Conservation (phyloP, 441 rosid genomes). For the Euphorbia celastroides region DNA sequence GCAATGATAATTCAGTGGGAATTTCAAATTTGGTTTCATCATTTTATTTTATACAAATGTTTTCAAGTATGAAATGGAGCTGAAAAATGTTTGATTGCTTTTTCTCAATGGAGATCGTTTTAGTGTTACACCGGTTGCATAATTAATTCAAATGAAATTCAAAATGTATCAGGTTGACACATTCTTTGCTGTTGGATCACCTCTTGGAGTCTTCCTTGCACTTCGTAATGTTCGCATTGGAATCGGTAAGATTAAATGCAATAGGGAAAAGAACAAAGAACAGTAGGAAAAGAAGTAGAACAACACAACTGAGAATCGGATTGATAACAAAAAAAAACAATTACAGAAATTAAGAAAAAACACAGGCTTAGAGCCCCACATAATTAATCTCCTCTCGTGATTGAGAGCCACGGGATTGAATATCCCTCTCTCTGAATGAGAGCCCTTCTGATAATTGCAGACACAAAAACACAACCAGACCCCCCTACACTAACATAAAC, state of each 20-base stretch:
- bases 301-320: too few relatives aligned
- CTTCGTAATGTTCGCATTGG: slow-evolving; percentile 90
- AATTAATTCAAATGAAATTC: slow-evolving; percentile 15
- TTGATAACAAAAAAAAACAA: too few relatives aligned
- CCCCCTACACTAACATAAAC: too few relatives aligned
- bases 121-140: not conserved
- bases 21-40: not conserved
- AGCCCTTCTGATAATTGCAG: too few relatives aligned
- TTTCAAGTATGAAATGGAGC: not conserved
- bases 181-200: slow-evolving; percentile 97
- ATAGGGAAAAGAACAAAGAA: too few relatives aligned
- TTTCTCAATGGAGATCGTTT: not conserved
- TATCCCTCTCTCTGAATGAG: too few relatives aligned
- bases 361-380: too few relatives aligned
- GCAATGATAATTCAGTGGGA: not conserved
- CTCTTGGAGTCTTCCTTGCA: slow-evolving; percentile 92
- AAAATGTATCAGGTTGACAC: slow-evolving; percentile 74
- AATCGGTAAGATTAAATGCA: slow-evolving; percentile 55
- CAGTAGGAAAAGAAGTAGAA: too few relatives aligned
- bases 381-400: too few relatives aligned
- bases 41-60: not conserved
- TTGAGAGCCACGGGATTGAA: too few relatives aligned
- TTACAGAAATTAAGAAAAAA: too few relatives aligned
- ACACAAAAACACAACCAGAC: too few relatives aligned
- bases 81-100: not conserved